Base-by-base conservation (phyloP, 2,329 filamentous ascomycete species). In the Aspergillus aculeatinus region DNA sequence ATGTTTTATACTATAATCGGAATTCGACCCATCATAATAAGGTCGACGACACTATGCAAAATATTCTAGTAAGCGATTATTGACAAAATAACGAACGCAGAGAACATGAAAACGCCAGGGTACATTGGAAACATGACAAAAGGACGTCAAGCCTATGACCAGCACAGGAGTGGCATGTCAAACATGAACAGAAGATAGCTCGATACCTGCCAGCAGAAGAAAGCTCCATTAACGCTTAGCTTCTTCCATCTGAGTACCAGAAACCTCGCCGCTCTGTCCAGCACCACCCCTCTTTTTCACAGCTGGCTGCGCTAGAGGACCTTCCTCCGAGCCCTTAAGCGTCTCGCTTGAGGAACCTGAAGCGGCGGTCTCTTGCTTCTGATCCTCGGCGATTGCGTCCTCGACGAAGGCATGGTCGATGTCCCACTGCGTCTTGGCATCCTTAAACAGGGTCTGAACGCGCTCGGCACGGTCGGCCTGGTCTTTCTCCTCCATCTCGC, bases 341-440 rank as follows among this genome's bases (percentile, higher is more conserved):
- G 52, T 59, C 29, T 65, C 61, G n/a, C 60, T 57, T 59, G 44
- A 48, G 12, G 52, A 11, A 10, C 39, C 52, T 2, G 52, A 49
- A 23, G 27, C 31, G 14, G 56, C 57, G 5, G 29, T 57, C 7
- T 53, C 29, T 42, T 59, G 67, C 25, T 58, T 49, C 50, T 82
- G 72, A 60, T 82, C 81, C 58, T 87, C 80, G 62, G 85, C 80
- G 7, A 85, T 85, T 56, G 90, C 80, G 62, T 91, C 85, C 65
- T 89, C 85, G 68, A 97, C 88, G 44, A 88, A 86, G 5, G 87
- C 83, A 79, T 95, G 96, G 74, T 97, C 94, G 75, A 93, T 89
- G 72, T 96, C 90, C 92, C 93, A 96, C 73, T 97, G 90, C 48
- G 81, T 82, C 63, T 85, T 88, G 29, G 89, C 81, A 64, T 94